phyloP scores from a whole-genome alignment of 2,329 filamentous ascomycete species.

The Apiospora pterosperma region DNA sequence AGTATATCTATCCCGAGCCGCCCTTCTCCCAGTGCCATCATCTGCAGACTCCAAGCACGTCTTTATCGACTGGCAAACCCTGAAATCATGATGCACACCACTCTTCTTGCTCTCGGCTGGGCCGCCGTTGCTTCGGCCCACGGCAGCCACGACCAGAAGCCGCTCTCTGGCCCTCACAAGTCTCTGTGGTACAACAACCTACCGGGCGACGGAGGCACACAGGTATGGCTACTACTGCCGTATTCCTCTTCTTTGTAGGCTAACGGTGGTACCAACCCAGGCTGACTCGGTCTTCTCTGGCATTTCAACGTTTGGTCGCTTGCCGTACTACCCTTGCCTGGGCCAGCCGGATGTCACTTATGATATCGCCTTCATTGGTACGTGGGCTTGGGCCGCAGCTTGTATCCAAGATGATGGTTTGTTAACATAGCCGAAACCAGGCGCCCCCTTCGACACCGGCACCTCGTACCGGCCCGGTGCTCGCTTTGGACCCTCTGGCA shows the following conservation, averaged over 20 bases:
- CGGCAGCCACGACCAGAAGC: constrained; percentile 53
- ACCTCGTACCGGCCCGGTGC: constrained; percentile 83
- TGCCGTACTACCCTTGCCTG: constrained; percentile 76
- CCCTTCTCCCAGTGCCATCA: too few relatives aligned
- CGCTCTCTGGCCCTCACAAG: constrained; percentile 66
- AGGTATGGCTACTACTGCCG: constrained; percentile 46
- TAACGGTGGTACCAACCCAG: constrained; percentile 34
- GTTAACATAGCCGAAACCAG: constrained; percentile 34
- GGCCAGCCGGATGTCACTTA: constrained; percentile 67
- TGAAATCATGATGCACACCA: neutral
- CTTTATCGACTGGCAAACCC: neutral
- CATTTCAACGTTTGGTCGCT: constrained; percentile 79
- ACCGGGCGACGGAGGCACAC: constrained; percentile 79
- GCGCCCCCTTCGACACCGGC: constrained; percentile 81
- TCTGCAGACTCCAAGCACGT: neutral
- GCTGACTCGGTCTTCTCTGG: constrained; percentile 87
- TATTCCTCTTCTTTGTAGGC: neutral
- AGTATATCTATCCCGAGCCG: neutral
- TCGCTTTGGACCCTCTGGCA: constrained; percentile 79
- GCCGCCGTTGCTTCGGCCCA: constrained; percentile 57
- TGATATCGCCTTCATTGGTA: constrained; percentile 83
- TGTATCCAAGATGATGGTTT: neutral
- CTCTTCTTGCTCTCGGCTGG: constrained; percentile 35
- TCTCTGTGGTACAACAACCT: constrained; percentile 79
- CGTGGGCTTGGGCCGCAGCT: constrained; percentile 15